A percentile compares a stretch with the other conserved stretches of the same genome.
These are phyloP conservation scores for Neopestalotiopsis sp. DNA, from an alignment of 2,329 filamentous ascomycete species.

Conservation along the genomic window DNA sequence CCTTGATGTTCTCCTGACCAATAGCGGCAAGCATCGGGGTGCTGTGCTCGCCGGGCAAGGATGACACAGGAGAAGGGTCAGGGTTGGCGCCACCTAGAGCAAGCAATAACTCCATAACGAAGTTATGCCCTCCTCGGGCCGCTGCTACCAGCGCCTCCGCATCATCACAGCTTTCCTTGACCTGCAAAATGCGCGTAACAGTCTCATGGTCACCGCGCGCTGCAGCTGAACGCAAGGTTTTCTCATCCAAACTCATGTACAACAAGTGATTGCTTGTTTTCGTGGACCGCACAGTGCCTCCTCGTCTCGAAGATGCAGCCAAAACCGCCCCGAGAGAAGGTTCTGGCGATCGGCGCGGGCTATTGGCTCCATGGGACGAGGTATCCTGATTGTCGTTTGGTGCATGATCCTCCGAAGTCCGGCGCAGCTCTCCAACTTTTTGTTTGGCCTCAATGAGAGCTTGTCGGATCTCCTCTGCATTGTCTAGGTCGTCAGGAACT, in stretches of 20 bases:
- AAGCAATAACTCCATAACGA: slow-evolving; percentile 80
- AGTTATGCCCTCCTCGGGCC: slow-evolving; percentile 87
- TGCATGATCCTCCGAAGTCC: slow-evolving; percentile 64
- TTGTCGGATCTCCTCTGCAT: slow-evolving; percentile 79
- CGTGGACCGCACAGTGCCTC: slow-evolving; percentile 62
- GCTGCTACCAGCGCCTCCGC: slow-evolving; percentile 89
- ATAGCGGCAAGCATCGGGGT: slow-evolving; percentile 96
- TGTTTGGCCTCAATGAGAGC: slow-evolving; percentile 67
- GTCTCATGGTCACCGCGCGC: slow-evolving; percentile 67
- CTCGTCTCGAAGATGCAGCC: slow-evolving; percentile 50
- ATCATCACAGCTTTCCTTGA: slow-evolving; percentile 70
- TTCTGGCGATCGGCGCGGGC: slow-evolving; percentile 63
- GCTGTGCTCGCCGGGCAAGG: slow-evolving; percentile 71
- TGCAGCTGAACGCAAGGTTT: slow-evolving; percentile 65
- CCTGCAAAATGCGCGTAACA: slow-evolving; percentile 65
- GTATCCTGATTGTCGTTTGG: slow-evolving; percentile 53
- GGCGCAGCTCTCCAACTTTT: slow-evolving; percentile 58
- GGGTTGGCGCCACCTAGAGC: slow-evolving; percentile 69
- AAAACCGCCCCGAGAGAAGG: slow-evolving; percentile 37
- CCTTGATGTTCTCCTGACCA: slow-evolving; percentile 83
- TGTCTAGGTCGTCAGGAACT: slow-evolving; percentile 75
- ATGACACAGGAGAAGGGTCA: slow-evolving; percentile 71
- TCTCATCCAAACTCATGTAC: slow-evolving; percentile 68
- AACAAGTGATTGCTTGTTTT: slow-evolving; percentile 70
- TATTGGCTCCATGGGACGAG: slow-evolving; percentile 62